Base-by-base conservation (phyloP, 106 monocot species). In the Phalaenopsis aphrodite region DNA sequence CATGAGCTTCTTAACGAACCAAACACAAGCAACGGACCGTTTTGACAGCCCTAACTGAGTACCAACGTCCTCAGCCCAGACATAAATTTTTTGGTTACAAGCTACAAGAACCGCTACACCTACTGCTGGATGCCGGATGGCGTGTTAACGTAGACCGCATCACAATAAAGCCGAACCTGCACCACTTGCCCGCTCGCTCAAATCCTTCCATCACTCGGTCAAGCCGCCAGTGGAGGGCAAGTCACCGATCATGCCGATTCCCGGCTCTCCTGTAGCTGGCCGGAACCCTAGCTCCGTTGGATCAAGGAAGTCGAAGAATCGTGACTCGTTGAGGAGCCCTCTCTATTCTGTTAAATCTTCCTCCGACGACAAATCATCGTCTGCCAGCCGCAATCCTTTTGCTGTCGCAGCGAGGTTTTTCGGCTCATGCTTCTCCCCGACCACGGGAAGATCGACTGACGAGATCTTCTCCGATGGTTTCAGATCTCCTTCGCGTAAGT, bases 391-490 rank as follows among this genome's bases (percentile, higher is more conserved):
- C 76, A 76, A 76, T 76, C 76, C 76, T 2, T 49, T 76, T 8
- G 23, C 76, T 52, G 15, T 76, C 9, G 30, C 49, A 3, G 46
- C 49, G 23, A 76, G 76, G 30, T 47, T 76, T 23, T 3, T 76
- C 2, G 49, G 76, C n/a, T 8, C 76, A 49, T 76, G 76, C 76
- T 76, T 49, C 30, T 48, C 76, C 30, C 76, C 76, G 23, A 12
- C 47, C 11, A 76, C 10, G 24, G 49, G 41, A 17, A 17, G 12
- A 15, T 49, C 47, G 49, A n/a, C 21, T 5, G 30, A 12, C 21
- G 76, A 76, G 7, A 12, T 42, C 1, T 76, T 76, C 49, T 76
- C 76, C 76, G 76, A 76, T 76, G 76, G 42, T 24, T 76, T 76
- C 48, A 76, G 30, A 8, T 76, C 49, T 49, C 9, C 49, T 42